These are phyloP conservation scores for Trichoderma orchidacearum DNA, from an alignment of 495 filamentous ascomycete species.

Conservation along the genomic window DNA sequence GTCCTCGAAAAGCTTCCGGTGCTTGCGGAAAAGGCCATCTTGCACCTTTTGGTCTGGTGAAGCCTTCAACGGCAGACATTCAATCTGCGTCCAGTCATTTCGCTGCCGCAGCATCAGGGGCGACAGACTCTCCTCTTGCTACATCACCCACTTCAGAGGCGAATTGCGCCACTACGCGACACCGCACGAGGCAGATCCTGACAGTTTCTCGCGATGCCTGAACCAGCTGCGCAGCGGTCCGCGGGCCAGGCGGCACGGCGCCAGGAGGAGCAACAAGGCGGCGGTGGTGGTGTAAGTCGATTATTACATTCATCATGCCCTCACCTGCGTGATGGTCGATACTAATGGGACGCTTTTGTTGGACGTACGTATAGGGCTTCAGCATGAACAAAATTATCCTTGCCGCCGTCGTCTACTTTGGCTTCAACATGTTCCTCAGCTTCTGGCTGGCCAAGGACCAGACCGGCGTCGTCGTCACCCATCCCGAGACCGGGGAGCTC, in stretches of 20 bases:
- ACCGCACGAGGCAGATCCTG: not conserved
- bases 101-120: too few species aligned
- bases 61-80: not conserved
- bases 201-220: not conserved
- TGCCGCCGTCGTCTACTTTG: slow-evolving; percentile 26
- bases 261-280: not conserved
- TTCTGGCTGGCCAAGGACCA: slow-evolving; percentile 31
- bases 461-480: slow-evolving; percentile 28
- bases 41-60: not conserved
- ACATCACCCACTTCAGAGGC: not conserved
- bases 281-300: not conserved
- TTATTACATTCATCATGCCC: too few species aligned
- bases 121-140: not conserved
- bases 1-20: not conserved
- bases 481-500: slow-evolving; percentile 27
- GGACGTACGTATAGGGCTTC: not conserved
- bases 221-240: not conserved
- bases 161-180: not conserved
- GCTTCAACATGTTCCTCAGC: slow-evolving; percentile 32
- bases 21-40: slow-evolving; percentile 1
- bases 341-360: too few species aligned
- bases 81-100: not conserved
- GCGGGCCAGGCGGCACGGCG: not conserved
- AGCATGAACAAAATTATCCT: slow-evolving; percentile 13
- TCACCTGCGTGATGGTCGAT: too few species aligned